phyloP scores from a whole-genome alignment of 805 yeast species.

The Saccharomycopsis sp. region DNA sequence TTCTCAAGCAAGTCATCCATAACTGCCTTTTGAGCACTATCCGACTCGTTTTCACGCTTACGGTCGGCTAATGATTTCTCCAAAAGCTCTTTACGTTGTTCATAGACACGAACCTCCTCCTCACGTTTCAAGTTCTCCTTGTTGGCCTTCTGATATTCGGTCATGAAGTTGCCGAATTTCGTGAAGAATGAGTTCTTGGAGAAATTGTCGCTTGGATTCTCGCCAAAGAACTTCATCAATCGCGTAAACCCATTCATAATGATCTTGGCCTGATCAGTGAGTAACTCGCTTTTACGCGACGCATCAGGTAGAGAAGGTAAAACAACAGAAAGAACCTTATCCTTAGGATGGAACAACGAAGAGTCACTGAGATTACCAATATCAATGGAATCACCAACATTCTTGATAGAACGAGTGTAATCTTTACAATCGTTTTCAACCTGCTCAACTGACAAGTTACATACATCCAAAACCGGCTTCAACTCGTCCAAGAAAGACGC shows the following conservation, averaged over 20 bases:
- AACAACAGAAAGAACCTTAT: slow-evolving; percentile 56
- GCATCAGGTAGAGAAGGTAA: slow-evolving; percentile 70
- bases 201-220: slow-evolving; percentile 64
- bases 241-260: slow-evolving; percentile 61
- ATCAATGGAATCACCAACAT: slow-evolving; percentile 66
- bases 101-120: slow-evolving; percentile 72
- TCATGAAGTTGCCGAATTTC: slow-evolving; percentile 73
- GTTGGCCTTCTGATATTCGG: slow-evolving; percentile 74
- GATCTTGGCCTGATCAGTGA: slow-evolving; percentile 56
- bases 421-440: slow-evolving; percentile 65
- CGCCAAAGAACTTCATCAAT: slow-evolving; percentile 85
- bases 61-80: slow-evolving; percentile 21
- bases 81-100: slow-evolving; percentile 61
- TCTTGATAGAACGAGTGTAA: slow-evolving; percentile 53
- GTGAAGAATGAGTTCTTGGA: slow-evolving; percentile 66
- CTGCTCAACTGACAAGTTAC: slow-evolving; percentile 78
- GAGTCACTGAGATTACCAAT: slow-evolving; percentile 84
- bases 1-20: slow-evolving; percentile 86
- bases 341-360: slow-evolving; percentile 74
- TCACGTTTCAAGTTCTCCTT: slow-evolving; percentile 74
- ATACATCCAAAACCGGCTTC: slow-evolving; percentile 48
- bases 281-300: slow-evolving; percentile 54
- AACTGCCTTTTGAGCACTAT: slow-evolving; percentile 30
- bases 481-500: slow-evolving; percentile 71
- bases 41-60: not conserved